A percentile compares a stretch with the other conserved stretches of the same genome.
These are phyloP conservation scores for Alternaria triticina DNA, from an alignment of 2,329 filamentous ascomycete genomes.

Conservation along the genomic window DNA sequence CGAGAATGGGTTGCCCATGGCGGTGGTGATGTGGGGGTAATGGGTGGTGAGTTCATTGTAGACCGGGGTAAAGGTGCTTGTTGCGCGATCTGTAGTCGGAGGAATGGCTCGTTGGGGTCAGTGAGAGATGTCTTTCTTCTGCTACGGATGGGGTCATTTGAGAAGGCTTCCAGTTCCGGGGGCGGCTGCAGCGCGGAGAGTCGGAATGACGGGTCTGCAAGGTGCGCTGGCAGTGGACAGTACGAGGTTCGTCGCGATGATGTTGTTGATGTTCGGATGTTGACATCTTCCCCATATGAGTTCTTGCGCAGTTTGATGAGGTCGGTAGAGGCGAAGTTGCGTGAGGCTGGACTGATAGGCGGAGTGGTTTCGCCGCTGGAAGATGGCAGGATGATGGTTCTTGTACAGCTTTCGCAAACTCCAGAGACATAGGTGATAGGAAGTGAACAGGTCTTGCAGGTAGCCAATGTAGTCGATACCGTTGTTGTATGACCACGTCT, in stretches of 20 bases:
- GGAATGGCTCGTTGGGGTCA: slow-evolving; percentile 38
- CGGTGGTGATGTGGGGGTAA: slow-evolving; percentile 32
- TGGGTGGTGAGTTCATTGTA: slow-evolving; percentile 18
- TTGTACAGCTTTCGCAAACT: slow-evolving; percentile 41
- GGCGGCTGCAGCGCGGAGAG: slow-evolving; percentile 39
- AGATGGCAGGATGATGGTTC: slow-evolving; percentile 30
- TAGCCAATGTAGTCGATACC: slow-evolving; percentile 31
- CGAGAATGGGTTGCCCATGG: slow-evolving; percentile 30
- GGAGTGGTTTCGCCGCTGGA: slow-evolving; percentile 32
- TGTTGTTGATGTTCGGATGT: slow-evolving; percentile 17
- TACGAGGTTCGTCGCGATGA: slow-evolving; percentile 27
- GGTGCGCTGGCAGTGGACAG: slow-evolving; percentile 26
- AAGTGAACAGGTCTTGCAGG: slow-evolving; percentile 40
- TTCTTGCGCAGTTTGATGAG: slow-evolving; percentile 25
- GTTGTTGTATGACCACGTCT: slow-evolving; percentile 9
- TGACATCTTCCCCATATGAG: slow-evolving; percentile 20
- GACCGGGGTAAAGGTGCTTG: slow-evolving; percentile 15
- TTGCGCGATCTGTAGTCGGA: slow-evolving; percentile 35
- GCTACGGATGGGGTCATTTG: slow-evolving; percentile 10
- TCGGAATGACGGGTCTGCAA: slow-evolving; percentile 36
- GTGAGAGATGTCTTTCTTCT: slow-evolving; percentile 38
- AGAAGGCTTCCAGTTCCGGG: slow-evolving; percentile 12
- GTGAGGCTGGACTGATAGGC: slow-evolving; percentile 30
- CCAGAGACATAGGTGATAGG: slow-evolving; percentile 35
- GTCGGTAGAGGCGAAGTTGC: slow-evolving; percentile 33